Conservation (phyloP, 2,329 filamentous ascomycete species). For the Fusarium subglutinans region DNA sequence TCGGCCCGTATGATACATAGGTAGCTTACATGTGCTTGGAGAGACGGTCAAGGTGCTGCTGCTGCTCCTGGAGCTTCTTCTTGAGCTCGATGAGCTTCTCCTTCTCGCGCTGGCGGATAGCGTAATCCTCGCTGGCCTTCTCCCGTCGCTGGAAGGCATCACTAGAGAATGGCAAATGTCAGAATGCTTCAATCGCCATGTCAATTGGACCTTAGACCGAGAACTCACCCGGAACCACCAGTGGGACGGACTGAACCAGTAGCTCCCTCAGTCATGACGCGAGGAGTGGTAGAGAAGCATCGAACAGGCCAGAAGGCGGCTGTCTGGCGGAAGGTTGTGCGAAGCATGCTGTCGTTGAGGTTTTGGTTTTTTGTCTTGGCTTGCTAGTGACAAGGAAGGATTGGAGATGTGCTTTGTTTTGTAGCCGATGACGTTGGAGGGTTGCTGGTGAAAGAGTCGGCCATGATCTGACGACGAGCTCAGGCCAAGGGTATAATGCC, state of each 20-base stretch:
- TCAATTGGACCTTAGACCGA: constrained; percentile 10
- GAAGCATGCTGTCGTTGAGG: constrained; percentile 66
- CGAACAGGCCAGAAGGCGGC: constrained; percentile 63
- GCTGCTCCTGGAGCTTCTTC: constrained; percentile 78
- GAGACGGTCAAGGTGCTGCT: constrained; percentile 84
- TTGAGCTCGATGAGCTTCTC: constrained; percentile 86
- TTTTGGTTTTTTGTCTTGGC: constrained; percentile 6
- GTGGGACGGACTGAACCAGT: constrained; percentile 68
- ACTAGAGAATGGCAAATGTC: constrained; percentile 55
- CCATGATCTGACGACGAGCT: constrained; percentile 40
- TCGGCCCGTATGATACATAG: neutral
- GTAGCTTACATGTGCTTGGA: constrained; percentile 81
- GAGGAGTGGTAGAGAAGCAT: constrained; percentile 70
- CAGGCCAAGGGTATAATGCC: constrained; percentile 1
- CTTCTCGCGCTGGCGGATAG: constrained; percentile 87
- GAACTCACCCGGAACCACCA: constrained; percentile 63
- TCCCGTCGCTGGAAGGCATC: constrained; percentile 95
- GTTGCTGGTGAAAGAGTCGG: constrained; percentile 26
- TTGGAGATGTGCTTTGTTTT: constrained; percentile 30
- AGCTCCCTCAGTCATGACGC: constrained; percentile 75
- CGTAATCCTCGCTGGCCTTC: constrained; percentile 83
- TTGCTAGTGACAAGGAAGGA: constrained; percentile 13
- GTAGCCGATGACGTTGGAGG: constrained; percentile 42
- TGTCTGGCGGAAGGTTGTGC: constrained; percentile 68
- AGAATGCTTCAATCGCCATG: neutral